phyloP scores from a whole-genome alignment of 352 stramenopile genomes.

The Blastocystis sp. region DNA sequence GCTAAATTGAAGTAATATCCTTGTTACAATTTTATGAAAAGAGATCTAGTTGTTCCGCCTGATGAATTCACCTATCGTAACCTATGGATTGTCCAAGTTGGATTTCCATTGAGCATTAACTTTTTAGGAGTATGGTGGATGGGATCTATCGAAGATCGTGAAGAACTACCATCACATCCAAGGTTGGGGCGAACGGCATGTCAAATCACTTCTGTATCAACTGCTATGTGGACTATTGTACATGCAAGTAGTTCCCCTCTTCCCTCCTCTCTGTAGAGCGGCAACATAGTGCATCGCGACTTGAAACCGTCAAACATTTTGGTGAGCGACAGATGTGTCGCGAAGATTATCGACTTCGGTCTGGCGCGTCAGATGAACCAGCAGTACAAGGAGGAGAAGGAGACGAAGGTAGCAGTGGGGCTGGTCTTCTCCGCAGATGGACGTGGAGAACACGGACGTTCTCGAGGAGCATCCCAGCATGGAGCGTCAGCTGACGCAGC shows the following conservation, averaged over 20 bases:
- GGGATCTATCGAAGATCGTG: conserved; percentile 53
- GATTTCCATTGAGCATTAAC: background rate
- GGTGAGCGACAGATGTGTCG: conserved; percentile 74
- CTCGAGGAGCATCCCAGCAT: conserved; percentile 31
- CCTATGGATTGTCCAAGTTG: conserved; percentile 55
- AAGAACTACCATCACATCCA: conserved; percentile 67
- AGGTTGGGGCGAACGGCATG: conserved; percentile 71
- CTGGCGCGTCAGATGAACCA: conserved; percentile 67
- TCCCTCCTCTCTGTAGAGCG: background rate
- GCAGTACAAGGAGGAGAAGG: conserved; percentile 46
- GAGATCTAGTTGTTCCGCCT: conserved; percentile 46
- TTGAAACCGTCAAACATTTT: conserved; percentile 76
- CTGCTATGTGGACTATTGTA: conserved; percentile 90
- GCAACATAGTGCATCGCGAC: conserved; percentile 71
- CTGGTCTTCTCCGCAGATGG: background rate
- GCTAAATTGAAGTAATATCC: background rate
- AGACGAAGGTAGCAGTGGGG: background rate
- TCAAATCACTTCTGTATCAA: conserved; percentile 72
- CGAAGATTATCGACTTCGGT: conserved; percentile 71
- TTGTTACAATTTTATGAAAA: background rate
- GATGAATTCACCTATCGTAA: conserved; percentile 51
- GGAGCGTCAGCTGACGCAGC: conserved; percentile 82
- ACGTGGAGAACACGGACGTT: conserved; percentile 6
- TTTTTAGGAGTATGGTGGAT: conserved; percentile 46
- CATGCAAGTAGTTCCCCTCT: conserved; percentile 69